Conservation (phyloP, 345 rosid species). For the Raphanus raphanistrum region DNA sequence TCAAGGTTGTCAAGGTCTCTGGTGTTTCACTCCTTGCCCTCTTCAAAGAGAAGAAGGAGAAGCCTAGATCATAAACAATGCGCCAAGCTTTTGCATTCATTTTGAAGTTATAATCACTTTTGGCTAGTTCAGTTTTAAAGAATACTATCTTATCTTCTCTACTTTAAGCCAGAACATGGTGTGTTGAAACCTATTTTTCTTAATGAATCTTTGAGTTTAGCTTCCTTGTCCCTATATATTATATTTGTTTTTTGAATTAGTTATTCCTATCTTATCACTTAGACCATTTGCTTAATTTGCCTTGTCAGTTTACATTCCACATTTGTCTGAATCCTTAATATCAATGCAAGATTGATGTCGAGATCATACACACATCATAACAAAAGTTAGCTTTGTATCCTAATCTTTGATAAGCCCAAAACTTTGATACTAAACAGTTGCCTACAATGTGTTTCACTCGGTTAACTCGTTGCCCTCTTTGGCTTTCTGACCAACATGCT, state of each 20-base stretch:
- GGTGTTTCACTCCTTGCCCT: constrained; percentile 72
- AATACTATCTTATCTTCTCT: neutral
- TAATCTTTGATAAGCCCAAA: neutral
- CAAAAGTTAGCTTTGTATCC: neutral
- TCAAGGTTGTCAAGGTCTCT: constrained; percentile 80
- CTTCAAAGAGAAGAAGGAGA: constrained; percentile 44
- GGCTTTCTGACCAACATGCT: constrained; percentile 28
- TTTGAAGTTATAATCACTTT: neutral
- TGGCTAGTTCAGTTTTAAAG: neutral
- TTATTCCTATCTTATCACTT: neutral
- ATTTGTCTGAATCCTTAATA: neutral
- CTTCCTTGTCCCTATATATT: neutral
- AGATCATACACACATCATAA: neutral
- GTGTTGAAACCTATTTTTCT: neutral
- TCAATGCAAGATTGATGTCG: neutral
- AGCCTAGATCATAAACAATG: neutral
- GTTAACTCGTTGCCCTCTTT: neutral
- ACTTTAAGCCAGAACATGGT: neutral
- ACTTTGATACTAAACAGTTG: too few species aligned
- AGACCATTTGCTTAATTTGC: neutral
- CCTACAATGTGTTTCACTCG: too few species aligned
- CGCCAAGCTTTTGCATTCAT: neutral
- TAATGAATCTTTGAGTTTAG: neutral
- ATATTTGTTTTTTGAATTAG: neutral
- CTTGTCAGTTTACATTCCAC: too few species aligned